Evolutionary conservation across 2,329 filamentous ascomycete species (phyloP).

Genomic region (Zymoseptoria passerinii): DNA sequence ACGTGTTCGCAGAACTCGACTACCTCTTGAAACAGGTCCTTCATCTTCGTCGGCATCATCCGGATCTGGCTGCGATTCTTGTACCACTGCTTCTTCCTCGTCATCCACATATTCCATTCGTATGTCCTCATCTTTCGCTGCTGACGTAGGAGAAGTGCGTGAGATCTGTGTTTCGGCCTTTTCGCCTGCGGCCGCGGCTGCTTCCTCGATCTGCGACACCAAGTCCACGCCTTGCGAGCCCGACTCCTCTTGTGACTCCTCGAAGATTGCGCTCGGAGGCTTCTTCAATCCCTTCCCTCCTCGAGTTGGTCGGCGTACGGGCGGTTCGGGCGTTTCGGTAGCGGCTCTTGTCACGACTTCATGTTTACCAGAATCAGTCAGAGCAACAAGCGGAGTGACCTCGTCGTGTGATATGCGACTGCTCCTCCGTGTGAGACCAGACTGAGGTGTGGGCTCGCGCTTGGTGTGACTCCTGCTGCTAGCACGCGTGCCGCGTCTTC

Average conservation of each 20-base stretch:
- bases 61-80: conserved; percentile 32
- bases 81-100: conserved; percentile 36
- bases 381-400: conserved; percentile 47
- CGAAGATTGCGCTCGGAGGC: conserved; percentile 43
- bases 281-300: conserved; percentile 44
- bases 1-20: conserved; percentile 31
- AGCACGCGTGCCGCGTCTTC: conserved; percentile 28
- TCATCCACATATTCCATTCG: conserved; percentile 30
- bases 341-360: conserved; percentile 46
- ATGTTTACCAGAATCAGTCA: conserved; percentile 53
- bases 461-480: conserved; percentile 30
- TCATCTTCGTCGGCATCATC: conserved; percentile 53
- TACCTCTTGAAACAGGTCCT: conserved; percentile 40
- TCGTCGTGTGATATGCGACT: conserved; percentile 52
- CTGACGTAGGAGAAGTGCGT: conserved; percentile 20
- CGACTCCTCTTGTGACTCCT: conserved; percentile 46
- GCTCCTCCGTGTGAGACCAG: conserved; percentile 40
- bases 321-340: conserved; percentile 43
- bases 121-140: conserved; percentile 30
- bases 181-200: conserved; percentile 12
- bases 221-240: conserved; percentile 31
- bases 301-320: conserved; percentile 33
- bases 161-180: conserved; percentile 29
- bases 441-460: conserved; percentile 29
- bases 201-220: conserved; percentile 21